These are phyloP conservation scores for Sugiyamaella chiloensis DNA, from an alignment of 805 yeast genomes.

Conservation along the genomic window DNA sequence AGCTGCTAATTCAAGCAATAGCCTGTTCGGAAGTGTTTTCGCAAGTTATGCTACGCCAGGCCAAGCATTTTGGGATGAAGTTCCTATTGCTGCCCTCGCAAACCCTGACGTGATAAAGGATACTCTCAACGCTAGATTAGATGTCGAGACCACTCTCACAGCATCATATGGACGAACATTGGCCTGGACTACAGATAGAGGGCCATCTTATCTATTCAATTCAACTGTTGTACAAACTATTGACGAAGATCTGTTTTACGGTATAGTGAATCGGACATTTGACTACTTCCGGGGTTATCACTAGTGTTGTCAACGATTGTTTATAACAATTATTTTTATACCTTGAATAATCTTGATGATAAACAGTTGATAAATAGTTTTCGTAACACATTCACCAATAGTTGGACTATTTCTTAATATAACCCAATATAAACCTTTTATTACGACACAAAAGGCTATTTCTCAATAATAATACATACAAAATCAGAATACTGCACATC, in stretches of 20 bases:
- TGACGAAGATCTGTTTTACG: background rate
- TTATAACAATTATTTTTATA: too few relatives aligned
- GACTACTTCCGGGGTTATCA: background rate
- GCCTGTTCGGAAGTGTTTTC: background rate
- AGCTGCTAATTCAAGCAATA: background rate
- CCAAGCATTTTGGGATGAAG: constrained; percentile 4
- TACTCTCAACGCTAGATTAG: background rate
- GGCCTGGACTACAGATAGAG: background rate
- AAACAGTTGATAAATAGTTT: too few relatives aligned
- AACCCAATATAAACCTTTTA: too few relatives aligned
- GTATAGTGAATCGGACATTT: background rate
- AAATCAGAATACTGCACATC: too few relatives aligned
- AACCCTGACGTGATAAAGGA: background rate
- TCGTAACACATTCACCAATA: too few relatives aligned
- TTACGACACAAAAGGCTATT: too few relatives aligned
- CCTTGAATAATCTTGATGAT: too few relatives aligned
- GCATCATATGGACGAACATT: background rate
- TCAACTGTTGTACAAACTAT: background rate
- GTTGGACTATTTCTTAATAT: too few relatives aligned
- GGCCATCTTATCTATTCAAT: background rate
- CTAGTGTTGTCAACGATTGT: too few relatives aligned
- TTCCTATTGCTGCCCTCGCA: background rate
- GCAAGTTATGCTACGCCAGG: constrained; percentile 1
- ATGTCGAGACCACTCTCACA: background rate
- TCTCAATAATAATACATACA: too few relatives aligned